Evolutionary conservation across 495 filamentous ascomycete species (phyloP).

Genomic region (Trichoderma asperelloides): DNA sequence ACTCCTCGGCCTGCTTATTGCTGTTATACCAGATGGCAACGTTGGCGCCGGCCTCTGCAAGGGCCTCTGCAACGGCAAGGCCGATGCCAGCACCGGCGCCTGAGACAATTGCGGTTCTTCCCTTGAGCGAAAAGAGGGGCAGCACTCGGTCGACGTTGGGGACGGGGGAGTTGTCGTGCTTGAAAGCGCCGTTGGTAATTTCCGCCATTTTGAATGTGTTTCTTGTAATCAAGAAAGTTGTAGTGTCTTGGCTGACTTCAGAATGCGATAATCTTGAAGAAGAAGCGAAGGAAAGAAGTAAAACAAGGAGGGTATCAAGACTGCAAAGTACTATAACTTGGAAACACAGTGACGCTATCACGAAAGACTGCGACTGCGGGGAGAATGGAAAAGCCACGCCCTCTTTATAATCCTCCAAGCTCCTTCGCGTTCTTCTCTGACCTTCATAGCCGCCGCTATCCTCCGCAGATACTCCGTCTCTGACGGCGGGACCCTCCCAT

Average conservation of each 20-base stretch:
- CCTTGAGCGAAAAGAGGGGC: slow-evolving; percentile 75
- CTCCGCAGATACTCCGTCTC: not conserved
- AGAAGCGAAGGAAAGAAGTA: not conserved
- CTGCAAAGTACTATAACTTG: not conserved
- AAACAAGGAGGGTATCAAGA: not conserved
- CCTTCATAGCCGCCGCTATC: too few species aligned
- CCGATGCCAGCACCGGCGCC: slow-evolving; percentile 81
- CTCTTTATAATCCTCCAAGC: slow-evolving; percentile 20
- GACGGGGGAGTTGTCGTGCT: slow-evolving; percentile 49
- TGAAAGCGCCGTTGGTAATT: slow-evolving; percentile 47
- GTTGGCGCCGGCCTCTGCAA: slow-evolving; percentile 77
- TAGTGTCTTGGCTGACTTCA: not conserved
- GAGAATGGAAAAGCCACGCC: not conserved
- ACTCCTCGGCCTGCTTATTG: slow-evolving; percentile 59
- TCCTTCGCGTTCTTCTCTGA: too few species aligned
- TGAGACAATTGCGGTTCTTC: slow-evolving; percentile 75
- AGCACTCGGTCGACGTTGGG: slow-evolving; percentile 56
- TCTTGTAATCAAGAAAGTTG: not conserved
- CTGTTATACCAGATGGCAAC: slow-evolving; percentile 82
- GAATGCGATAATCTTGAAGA: not conserved
- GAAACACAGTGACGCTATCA: not conserved
- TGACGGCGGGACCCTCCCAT: not conserved
- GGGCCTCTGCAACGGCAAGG: slow-evolving; percentile 60
- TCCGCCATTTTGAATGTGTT: slow-evolving; percentile 26
- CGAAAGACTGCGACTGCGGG: not conserved